Evolutionary conservation across 1,284 basidiomycete genomes (phyloP), one percentile per base, ranked within the genome.

Genomic region (Lignosus rhinocerotis): DNA sequence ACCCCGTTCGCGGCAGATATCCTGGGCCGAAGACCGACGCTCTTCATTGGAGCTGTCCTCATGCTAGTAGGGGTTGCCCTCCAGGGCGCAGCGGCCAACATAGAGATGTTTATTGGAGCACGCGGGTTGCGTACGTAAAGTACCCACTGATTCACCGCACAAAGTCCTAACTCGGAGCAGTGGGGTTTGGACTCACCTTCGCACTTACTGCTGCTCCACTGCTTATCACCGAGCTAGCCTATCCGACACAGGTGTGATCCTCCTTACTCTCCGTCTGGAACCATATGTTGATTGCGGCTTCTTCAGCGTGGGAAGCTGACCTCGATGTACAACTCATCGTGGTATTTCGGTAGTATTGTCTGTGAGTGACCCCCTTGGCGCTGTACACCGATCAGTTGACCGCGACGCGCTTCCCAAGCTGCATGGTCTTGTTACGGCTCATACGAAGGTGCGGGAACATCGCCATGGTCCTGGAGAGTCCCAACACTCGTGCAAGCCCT

Each of bases 401-500:
- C 42, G 21, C 21, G 42, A 30, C 31, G 14, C 25, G 33, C 46
- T 47, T 58, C 9, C 58, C 25, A 34, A 78, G 77, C 76, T 47
- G 76, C 79, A 14, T 80, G 78, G 78, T 64, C 80, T 14, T 86
- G 84, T 66, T 85, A 80, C 68, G 84, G 80, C 10, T 74, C 85
- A 10, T 86, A 76, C 62, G 70, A 78, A 48, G 72, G 75, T 19
- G 78, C 78, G 21, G 73, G 69, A n/a, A 73, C 70, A 21, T 81
- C 79, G 31, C 62, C 72, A 21, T 88, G 86, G 86, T 84, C 85
- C 14, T 88, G 86, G 83, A 77, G 88, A 44, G 78, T 85, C 44
- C 90, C 89, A 2, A 83, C 83, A 2, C 72, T 90, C 17, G 75
- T 91, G 1, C 90, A 93, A 71, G 86, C 81, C 14, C 59, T 83